Evolutionary conservation across 116 monocot genomes (phyloP).

Genomic region (Zostera marina): DNA sequence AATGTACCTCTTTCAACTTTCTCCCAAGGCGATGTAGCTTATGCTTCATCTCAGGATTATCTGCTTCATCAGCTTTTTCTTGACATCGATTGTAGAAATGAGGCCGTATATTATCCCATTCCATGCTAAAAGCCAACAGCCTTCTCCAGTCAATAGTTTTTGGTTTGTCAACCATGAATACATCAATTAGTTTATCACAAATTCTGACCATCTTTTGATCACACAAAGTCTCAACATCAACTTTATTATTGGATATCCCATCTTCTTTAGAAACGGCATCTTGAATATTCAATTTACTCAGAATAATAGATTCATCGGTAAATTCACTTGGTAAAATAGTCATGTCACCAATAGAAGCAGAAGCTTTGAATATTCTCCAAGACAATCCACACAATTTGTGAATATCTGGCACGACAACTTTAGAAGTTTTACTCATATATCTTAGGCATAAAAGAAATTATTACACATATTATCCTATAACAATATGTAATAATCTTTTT

Average conservation of each 20-base stretch:
- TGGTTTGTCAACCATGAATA: constrained; percentile 96
- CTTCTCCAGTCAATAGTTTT: constrained; percentile 91
- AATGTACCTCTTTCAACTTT: constrained; percentile 79
- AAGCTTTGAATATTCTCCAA: not conserved
- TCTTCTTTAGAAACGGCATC: constrained; percentile 8
- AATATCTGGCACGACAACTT: constrained; percentile 4
- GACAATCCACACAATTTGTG: constrained; percentile 8
- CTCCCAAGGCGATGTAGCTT: constrained; percentile 68
- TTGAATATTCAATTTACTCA: constrained; percentile 1
- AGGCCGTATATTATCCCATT: constrained; percentile 64
- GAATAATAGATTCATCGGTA: constrained; percentile 8
- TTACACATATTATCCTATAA: not conserved
- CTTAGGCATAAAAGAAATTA: not conserved
- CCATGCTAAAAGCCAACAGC: constrained; percentile 83
- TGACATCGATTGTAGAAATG: constrained; percentile 74
- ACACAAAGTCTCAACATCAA: constrained; percentile 10
- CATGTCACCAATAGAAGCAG: constrained; percentile 23
- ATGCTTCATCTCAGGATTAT: constrained; percentile 73
- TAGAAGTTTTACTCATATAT: not conserved
- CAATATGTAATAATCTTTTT: too few relatives aligned
- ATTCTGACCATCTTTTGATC: constrained; percentile 60
- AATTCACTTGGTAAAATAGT: constrained; percentile 27
- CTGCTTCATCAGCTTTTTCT: constrained; percentile 61
- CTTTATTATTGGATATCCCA: constrained; percentile 10
- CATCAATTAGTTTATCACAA: constrained; percentile 84